Base-by-base conservation (phyloP, 305 asterid species). In the Plantago coronopus region DNA sequence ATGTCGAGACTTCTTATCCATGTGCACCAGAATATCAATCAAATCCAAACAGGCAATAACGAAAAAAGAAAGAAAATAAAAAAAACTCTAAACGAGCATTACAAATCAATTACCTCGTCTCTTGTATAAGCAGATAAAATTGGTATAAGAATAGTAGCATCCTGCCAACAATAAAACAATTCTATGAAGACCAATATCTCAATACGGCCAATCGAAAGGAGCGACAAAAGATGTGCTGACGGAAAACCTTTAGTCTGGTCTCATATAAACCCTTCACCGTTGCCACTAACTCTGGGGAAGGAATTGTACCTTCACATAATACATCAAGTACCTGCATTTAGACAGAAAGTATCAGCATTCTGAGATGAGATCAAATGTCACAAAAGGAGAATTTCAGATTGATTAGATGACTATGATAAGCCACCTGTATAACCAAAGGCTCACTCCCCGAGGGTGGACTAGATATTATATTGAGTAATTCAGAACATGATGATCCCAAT, bases 381-480 rank as follows among this genome's bases (percentile, higher is more conserved):
- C 44, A 48, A 67, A 3, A 59, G 44, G 56, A 68, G 12, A 62
- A 57, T 43, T 45, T 42, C 14, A 17, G 61, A 67, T 22, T 29
- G 54, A 49, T 56, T 57, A 60, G 75, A 22, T 61, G 56, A 51
- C 59, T 27, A 53, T 50, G 65, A 72, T 51, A 69, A 61, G 46
- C 62, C 49, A 89, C 99, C 95, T 81, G 95, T 61, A 86, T 74
- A 76, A 94, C 70, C 64, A 89, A 86, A 64, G 76, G 82, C 73
- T 89, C 97, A 85, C 97, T 83, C 75, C 99, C 99, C 42, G 65
- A 74, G 19, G 99, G 95, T 71, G 97, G 99, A 74, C 85, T 80
- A 12, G 99, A 85, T 69, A 94, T 82, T 73, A 89, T 80, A 62
- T 66, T 78, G 50, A 89, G 94, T 79, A 89, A 70, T 67, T 85